A percentile compares a stretch with the other conserved stretches of the same genome.
Conservation (phyloP, 2,329 filamentous ascomycete species). For the Trichocomaceae sp. region DNA sequence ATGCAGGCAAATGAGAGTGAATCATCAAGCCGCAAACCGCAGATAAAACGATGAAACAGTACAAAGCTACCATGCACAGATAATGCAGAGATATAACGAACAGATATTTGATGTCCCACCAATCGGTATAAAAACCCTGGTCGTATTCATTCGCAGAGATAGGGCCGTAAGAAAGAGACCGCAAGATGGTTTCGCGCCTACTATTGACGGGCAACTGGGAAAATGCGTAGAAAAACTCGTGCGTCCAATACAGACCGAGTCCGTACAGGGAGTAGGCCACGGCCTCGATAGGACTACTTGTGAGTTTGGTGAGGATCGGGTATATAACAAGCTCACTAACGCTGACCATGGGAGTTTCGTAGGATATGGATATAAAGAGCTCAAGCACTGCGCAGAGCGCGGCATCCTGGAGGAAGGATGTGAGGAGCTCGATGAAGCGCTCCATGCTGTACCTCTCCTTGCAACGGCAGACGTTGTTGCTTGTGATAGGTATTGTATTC, state of each 20-base stretch:
- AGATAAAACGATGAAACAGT: conserved; percentile 2
- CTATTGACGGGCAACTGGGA: not conserved
- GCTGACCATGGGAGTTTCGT: not conserved
- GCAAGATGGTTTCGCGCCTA: not conserved
- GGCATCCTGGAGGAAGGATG: not conserved
- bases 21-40: conserved; percentile 5
- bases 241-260: not conserved
- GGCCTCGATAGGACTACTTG: not conserved
- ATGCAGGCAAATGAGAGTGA: not conserved
- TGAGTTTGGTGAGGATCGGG: not conserved
- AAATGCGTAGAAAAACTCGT: conserved; percentile 2
- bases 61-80: conserved; percentile 2
- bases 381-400: not conserved
- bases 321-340: not conserved
- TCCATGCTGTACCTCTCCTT: not conserved
- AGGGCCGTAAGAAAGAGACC: not conserved
- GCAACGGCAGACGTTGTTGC: not conserved
- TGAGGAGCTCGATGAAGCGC: not conserved
- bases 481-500: not conserved
- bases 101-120: not conserved
- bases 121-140: not conserved
- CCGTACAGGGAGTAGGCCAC: not conserved
- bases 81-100: conserved; percentile 3
- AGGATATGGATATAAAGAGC: not conserved
- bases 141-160: not conserved